Percentiles rank a stretch among this genome's conserved stretches.
These are phyloP conservation scores for Cicer pinnatifidum DNA, from an alignment of 306 rosid genomes.

Conservation along the genomic window DNA sequence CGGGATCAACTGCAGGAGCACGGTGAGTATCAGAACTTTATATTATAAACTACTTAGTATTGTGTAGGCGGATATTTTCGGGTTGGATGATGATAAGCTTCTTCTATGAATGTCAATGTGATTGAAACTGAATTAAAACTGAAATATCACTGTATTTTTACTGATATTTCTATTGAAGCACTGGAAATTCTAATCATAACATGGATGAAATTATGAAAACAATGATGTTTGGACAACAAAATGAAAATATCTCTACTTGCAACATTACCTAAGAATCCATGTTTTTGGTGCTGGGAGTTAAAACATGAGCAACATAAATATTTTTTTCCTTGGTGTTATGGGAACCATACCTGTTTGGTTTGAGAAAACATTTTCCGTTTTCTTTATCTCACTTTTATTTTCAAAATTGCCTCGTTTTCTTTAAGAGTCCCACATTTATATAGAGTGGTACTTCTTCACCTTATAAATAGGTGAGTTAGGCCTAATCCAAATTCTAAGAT, in stretches of 20 bases:
- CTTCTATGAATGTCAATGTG: conserved; percentile 9
- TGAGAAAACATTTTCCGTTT: neutral
- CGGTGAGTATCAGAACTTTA: conserved; percentile 59
- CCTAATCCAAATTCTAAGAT: no score
- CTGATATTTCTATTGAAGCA: neutral
- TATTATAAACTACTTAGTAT: neutral
- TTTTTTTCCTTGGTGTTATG: no score
- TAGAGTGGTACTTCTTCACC: no score
- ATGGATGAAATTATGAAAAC: no score
- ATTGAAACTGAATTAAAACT: neutral
- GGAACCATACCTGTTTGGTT: no score
- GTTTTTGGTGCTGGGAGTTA: neutral
- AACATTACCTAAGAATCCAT: no score
- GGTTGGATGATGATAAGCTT: neutral
- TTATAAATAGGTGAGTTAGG: no score
- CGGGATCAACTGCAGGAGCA: conserved; percentile 77
- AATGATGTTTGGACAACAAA: no score
- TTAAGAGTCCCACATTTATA: no score
- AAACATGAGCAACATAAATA: neutral
- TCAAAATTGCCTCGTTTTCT: no score
- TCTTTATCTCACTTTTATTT: neutral
- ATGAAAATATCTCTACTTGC: no score
- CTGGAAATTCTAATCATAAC: no score
- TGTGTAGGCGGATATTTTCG: conserved; percentile 8
- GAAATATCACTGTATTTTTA: conserved; percentile 23